Evolutionary conservation across 2,329 filamentous ascomycete genomes (phyloP), one percentile per base, ranked within the genome.

Genomic region (Aureobasidium melanogenum): DNA sequence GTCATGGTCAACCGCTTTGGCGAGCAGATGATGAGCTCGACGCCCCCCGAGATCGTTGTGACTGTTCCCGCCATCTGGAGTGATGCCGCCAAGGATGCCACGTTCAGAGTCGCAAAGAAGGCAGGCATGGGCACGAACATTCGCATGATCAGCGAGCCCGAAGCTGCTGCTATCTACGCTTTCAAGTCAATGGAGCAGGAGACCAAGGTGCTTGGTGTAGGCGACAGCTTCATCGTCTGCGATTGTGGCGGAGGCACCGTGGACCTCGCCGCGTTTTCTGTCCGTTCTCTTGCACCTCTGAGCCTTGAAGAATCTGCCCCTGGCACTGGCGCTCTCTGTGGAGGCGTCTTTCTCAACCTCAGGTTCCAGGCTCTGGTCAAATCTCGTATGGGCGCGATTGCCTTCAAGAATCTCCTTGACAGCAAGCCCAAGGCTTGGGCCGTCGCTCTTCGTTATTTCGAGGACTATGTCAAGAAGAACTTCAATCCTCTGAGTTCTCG

Each of bases 1-100:
- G 90, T 85, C 0, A 77, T 93, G 65, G 87, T 83, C 0, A 79
- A 86, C 63, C 79, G 88, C 51, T 92, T 91, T 69, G 88, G 88
- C 66, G 12, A 36, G 44, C 2, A 38, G 1, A 60, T 46, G 55
- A 9, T 58, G 0, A 19, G 22, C 0, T 84, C 83, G 8, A 91
- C 88, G 5, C 85, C 85, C 67, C 85, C 91, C 41, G 85, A 92
- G 64, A 92, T 89, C 67, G 88, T 93, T 52, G 78, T 94, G 60
- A 93, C 89, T 0, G 89, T 88, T 52, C 89, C 89, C 8, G 89
- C 89, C 7, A 88, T 93, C 10, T 94, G 89, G 89, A 89, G 85
- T 26, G 89, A 94, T 71, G 84, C 87, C 0, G 89, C 89, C n/a
- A 93, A 92, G 76, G 89, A 91, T 71, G 88, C 88, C 7, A 93